Conservation (phyloP, 495 filamentous ascomycete species). For the Alectoria sarmentosa region DNA sequence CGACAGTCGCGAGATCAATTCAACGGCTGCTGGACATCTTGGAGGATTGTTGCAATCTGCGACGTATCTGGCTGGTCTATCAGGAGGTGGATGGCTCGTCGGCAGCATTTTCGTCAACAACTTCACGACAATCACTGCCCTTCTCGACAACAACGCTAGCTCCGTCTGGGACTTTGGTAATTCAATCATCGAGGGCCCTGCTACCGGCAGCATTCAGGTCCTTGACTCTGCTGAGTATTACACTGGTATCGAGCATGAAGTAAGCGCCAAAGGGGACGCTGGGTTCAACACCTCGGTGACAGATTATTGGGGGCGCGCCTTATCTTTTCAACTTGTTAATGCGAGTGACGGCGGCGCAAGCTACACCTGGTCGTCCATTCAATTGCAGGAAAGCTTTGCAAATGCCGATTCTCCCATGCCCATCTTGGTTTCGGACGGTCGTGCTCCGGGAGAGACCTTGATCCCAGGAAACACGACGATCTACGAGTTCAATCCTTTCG, state of each 20-base stretch:
- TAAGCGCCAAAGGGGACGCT: constrained; percentile 58
- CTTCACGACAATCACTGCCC: constrained; percentile 63
- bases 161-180: constrained; percentile 70
- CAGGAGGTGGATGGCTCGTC: constrained; percentile 83
- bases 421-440: constrained; percentile 68
- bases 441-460: constrained; percentile 56
- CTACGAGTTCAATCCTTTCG: constrained; percentile 81
- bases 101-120: constrained; percentile 86
- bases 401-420: constrained; percentile 75
- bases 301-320: constrained; percentile 70
- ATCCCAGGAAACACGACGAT: constrained; percentile 73
- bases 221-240: constrained; percentile 59
- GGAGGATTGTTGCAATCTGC: constrained; percentile 79
- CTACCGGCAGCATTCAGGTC: constrained; percentile 31
- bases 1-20: constrained; percentile 63
- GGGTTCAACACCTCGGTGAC: constrained; percentile 74
- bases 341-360: constrained; percentile 65
- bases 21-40: constrained; percentile 60
- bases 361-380: constrained; percentile 87
- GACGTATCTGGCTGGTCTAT: constrained; percentile 80
- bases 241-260: constrained; percentile 51
- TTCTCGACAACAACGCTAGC: constrained; percentile 49
- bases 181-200: constrained; percentile 66
- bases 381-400: constrained; percentile 55
- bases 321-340: constrained; percentile 81